phyloP scores from a whole-genome alignment of 2,329 filamentous ascomycete species.

The Aspergillus quadricinctus region DNA sequence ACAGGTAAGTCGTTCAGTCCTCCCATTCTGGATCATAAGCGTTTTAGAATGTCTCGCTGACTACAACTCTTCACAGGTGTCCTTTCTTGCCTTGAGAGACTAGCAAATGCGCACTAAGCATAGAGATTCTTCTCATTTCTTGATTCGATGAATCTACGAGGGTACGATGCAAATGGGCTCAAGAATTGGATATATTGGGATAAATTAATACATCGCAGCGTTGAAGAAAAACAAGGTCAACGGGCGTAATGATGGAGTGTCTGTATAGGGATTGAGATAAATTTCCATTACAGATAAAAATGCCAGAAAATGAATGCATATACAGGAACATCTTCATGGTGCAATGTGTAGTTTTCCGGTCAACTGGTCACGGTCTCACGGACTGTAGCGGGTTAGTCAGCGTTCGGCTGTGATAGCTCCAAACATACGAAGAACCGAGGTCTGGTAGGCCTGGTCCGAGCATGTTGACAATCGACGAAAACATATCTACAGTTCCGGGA shows the following conservation, averaged over 20 bases:
- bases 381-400: not conserved
- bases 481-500: not conserved
- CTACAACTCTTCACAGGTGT: slow-evolving; percentile 38
- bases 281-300: not conserved
- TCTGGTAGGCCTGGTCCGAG: not conserved
- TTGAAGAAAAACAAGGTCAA: not conserved
- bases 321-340: not conserved
- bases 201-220: not conserved
- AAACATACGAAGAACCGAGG: slow-evolving; percentile 1
- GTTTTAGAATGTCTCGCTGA: slow-evolving; percentile 5
- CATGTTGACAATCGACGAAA: not conserved
- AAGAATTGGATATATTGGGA: not conserved
- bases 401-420: not conserved
- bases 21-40: not conserved
- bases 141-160: not conserved
- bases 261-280: not conserved
- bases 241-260: not conserved
- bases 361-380: not conserved
- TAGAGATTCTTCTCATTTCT: not conserved
- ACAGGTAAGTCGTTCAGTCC: slow-evolving; percentile 60
- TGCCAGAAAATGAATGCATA: too few species aligned
- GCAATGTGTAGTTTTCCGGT: not conserved
- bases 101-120: slow-evolving; percentile 31
- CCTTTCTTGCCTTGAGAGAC: slow-evolving; percentile 50
- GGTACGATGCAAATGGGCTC: not conserved